Conservation (phyloP, 2,329 filamentous ascomycete genomes). For the Hymenoscyphus occultus region DNA sequence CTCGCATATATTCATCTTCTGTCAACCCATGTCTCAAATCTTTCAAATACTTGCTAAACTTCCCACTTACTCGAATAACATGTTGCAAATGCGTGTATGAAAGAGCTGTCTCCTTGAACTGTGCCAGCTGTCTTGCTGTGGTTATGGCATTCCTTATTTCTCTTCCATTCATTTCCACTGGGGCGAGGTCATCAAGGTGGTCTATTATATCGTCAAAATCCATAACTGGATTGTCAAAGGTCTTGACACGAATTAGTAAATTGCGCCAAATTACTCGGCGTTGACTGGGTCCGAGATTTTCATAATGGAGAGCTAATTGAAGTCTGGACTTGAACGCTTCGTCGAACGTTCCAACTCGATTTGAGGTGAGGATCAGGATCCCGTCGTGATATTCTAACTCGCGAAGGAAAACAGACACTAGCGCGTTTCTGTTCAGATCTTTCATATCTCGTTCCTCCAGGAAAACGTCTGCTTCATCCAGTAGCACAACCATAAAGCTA, state of each 20-base stretch:
- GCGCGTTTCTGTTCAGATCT: conserved; percentile 22
- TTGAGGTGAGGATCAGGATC: conserved; percentile 42
- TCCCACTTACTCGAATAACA: background rate
- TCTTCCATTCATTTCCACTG: background rate
- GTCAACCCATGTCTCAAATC: background rate
- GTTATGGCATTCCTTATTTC: background rate
- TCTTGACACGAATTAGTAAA: background rate
- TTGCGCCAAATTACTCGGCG: conserved; percentile 16
- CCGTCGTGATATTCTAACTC: background rate
- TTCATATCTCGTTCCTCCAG: conserved; percentile 11
- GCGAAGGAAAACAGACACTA: conserved; percentile 20
- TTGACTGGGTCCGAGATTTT: background rate
- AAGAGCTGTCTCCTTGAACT: background rate
- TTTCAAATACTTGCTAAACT: background rate
- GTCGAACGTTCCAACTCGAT: conserved; percentile 40
- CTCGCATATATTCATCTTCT: background rate
- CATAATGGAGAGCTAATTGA: conserved; percentile 36
- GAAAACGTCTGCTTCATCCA: conserved; percentile 38
- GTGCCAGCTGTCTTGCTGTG: background rate
- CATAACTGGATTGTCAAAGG: background rate
- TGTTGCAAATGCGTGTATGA: background rate
- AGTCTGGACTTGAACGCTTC: conserved; percentile 39
- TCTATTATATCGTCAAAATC: background rate
- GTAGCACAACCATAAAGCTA: conserved; percentile 4
- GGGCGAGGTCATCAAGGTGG: background rate